Evolutionary conservation across 495 filamentous ascomycete species (phyloP), one percentile per base, ranked within the genome.

Genomic region (Lophium mytilinum): DNA sequence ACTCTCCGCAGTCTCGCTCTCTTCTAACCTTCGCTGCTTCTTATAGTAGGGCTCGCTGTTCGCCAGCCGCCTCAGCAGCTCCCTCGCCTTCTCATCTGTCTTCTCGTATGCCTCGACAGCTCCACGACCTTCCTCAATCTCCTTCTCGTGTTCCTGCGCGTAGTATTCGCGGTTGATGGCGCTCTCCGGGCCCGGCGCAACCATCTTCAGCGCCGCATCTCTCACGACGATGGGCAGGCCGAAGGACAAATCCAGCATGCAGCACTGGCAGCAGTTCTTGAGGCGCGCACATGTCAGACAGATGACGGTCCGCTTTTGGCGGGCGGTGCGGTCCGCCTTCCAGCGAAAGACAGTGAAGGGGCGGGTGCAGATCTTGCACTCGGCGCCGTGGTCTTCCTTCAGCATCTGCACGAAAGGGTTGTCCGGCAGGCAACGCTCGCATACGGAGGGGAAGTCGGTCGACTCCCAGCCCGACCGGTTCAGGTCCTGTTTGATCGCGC

Each of bases 391-490:
- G 69, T 97, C 91, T 68, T 95, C 88, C 70, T 98, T 98, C 46
- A 97, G 77, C 90, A 98, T 96, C 71, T 96, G 92, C 42, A 98
- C 93, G 71, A 95, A 97, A 5, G 90, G 93, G 67, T 97, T 97
- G 55, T 94, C 89, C 37, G 93, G 92, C 5, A 98, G 83, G 69
- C 94, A 98, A 68, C 76, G 82, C 65, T 87, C 83, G 66, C 82
- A 85, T 12, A 83, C 80, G 1, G 78, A 82, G 2, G 82, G 80
- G 43, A 83, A 83, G 64, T 83, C 57, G 21, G 93, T 96, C 35
- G 87, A 85, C 72, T 98, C 93, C 88, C 89, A 94, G 35, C 93
- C 93, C 2, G 90, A 91, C 47, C 94, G 83, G 75, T 98, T 98
- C 33, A 97, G 79, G 67, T 98, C 93, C 71, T 96, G 89, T 73